Base-by-base conservation (phyloP, 2,329 filamentous ascomycete genomes). In the Colletotrichum euphorbiae region DNA sequence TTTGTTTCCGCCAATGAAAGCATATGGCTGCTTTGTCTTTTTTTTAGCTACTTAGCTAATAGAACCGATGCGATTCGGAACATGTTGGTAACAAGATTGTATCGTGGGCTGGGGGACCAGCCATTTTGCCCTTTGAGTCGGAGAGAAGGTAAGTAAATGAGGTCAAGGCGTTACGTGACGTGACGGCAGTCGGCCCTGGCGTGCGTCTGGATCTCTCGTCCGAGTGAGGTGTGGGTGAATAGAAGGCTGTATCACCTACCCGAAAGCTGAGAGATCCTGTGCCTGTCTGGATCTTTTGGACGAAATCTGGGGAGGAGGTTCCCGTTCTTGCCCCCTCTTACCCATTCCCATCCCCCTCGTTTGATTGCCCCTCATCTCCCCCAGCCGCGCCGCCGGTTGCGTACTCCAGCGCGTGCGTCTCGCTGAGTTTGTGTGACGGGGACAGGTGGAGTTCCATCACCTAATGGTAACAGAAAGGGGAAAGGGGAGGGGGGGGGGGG, bases 301-400 rank as follows among this genome's bases (percentile, higher is more conserved):
- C n/a, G n/a, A 59, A 65, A 65, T 61, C 62, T 46, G 62, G 62
- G 62, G 62, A 54, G 11, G 33, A 15, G 28, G 28, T n/a, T 45
- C 7, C 15, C 19, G 8, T 48, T 21, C 19, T 11, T 21, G n/a
- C 45, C 45, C 17, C 24, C 8, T 24, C 17, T 24, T 9, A 7
- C 33, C 28, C 40, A 40, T 19, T n/a, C 19, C 33, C 51, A 11
- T 19, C 42, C n/a, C n/a, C 2, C 42, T 40, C 6, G n/a, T 36
- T 54, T 52, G 48, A 52, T 58, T 50, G 52, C 45, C 28, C 46
- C 21, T 17, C 12, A 31, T 24, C n/a, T 9, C 11, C 24, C 55
- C 46, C 55, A 38, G 45, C 62, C 43, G 21, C 17, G 38, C 19
- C 19, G 17, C 45, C 45, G 33, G 45, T 36, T 19, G 42, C 42